phyloP scores from a whole-genome alignment of 306 rosid genomes.

The Cucurbita moschata region DNA sequence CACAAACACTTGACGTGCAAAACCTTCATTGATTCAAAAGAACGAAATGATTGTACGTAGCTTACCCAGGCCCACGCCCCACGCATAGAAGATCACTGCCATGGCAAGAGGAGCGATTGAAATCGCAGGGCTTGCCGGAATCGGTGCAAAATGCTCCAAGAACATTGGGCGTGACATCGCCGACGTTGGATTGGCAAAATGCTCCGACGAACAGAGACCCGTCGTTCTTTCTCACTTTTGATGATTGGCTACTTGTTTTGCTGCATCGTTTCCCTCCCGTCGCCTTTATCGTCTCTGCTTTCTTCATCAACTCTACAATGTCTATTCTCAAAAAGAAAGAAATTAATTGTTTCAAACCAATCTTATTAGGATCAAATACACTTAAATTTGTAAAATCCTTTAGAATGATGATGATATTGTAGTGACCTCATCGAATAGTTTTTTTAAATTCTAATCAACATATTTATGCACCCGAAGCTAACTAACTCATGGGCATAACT shows the following conservation, averaged over 20 bases:
- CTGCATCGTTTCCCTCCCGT: slow-evolving; percentile 46
- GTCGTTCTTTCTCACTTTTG: slow-evolving; percentile 56
- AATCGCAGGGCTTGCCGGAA: slow-evolving; percentile 55
- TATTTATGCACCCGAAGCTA: too few species aligned
- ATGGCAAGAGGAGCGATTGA: slow-evolving; percentile 59
- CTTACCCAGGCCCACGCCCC: slow-evolving; percentile 72
- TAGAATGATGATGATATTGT: too few species aligned
- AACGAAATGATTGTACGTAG: neutral
- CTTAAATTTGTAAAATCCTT: too few species aligned
- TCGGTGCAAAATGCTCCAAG: slow-evolving; percentile 69
- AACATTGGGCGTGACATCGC: slow-evolving; percentile 82
- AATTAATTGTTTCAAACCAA: too few species aligned
- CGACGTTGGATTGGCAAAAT: slow-evolving; percentile 84
- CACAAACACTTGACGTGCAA: neutral
- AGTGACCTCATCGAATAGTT: too few species aligned
- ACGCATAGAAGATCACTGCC: slow-evolving; percentile 61
- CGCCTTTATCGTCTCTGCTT: slow-evolving; percentile 35
- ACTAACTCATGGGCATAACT: too few species aligned
- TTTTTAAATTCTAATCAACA: too few species aligned
- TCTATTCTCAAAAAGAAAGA: slow-evolving; percentile 9
- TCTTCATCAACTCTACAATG: slow-evolving; percentile 18
- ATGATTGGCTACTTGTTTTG: slow-evolving; percentile 28
- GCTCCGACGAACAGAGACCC: slow-evolving; percentile 68
- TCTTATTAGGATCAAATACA: too few species aligned
- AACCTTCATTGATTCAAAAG: neutral